Percentiles rank a stretch among this genome's conserved stretches.
phyloP scores from a whole-genome alignment of 805 yeast genomes.

The Candida ficus region DNA sequence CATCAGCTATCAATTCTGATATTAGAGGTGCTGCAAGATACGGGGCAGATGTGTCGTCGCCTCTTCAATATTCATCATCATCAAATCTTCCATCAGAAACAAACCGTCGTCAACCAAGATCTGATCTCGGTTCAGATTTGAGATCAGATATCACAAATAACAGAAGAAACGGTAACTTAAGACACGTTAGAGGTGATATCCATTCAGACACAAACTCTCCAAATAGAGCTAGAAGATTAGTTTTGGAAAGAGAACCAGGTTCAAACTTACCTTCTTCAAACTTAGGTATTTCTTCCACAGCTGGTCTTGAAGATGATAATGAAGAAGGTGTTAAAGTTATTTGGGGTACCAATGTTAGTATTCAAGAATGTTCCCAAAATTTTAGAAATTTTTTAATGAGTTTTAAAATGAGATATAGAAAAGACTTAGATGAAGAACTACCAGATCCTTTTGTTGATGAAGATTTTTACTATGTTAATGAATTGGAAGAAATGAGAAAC shows the following conservation, averaged over 20 bases:
- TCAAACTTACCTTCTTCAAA: constrained; percentile 24
- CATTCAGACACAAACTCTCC: constrained; percentile 71
- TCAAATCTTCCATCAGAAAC: constrained; percentile 24
- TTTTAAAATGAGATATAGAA: constrained; percentile 74
- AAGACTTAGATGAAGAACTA: constrained; percentile 34
- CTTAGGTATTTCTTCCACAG: constrained; percentile 16
- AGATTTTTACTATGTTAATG: constrained; percentile 65
- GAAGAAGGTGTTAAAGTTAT: constrained; percentile 85
- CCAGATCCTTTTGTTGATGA: constrained; percentile 55
- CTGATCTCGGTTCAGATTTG: constrained; percentile 33
- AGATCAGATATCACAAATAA: constrained; percentile 39
- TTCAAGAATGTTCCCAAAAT: constrained; percentile 75
- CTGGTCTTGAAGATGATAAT: constrained; percentile 22
- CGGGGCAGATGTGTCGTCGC: constrained; percentile 37
- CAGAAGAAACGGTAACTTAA: constrained; percentile 41
- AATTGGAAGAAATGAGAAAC: constrained; percentile 67
- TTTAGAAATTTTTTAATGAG: constrained; percentile 82
- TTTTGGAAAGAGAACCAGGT: constrained; percentile 34
- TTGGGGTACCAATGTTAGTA: constrained; percentile 98
- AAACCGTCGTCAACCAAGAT: constrained; percentile 8
- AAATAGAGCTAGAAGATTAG: constrained; percentile 51
- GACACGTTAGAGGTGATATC: constrained; percentile 71
- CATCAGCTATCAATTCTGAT: constrained; percentile 17
- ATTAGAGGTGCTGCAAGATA: constrained; percentile 9
- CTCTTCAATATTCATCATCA: constrained; percentile 37